phyloP scores from a whole-genome alignment of 2,329 filamentous ascomycete genomes.

The Esteya vermicola region DNA sequence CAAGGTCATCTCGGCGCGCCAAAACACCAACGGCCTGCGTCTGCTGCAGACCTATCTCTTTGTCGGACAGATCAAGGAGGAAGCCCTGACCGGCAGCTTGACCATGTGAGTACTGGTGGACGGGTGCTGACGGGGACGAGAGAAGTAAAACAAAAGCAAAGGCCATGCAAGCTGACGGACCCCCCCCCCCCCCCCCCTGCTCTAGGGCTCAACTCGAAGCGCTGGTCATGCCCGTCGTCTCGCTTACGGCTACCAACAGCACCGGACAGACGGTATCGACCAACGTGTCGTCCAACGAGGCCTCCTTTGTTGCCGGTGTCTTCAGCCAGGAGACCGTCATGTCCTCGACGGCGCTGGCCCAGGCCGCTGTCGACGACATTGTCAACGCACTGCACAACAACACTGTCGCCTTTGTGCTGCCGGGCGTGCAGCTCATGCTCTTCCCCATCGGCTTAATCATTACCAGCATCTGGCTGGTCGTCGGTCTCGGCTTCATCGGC shows the following conservation, averaged over 20 bases:
- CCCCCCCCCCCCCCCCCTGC: neutral
- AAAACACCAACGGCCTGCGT: slow-evolving; percentile 16
- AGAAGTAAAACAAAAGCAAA: too few species aligned
- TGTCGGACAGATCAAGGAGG: slow-evolving; percentile 50
- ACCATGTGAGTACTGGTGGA: slow-evolving; percentile 53
- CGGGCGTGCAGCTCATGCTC: slow-evolving; percentile 52
- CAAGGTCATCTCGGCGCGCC: slow-evolving; percentile 5
- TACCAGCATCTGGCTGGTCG: slow-evolving; percentile 43
- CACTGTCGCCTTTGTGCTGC: slow-evolving; percentile 51
- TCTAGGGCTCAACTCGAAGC: slow-evolving; percentile 42
- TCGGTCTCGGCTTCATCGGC: slow-evolving; percentile 43
- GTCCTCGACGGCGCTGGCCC: slow-evolving; percentile 33
- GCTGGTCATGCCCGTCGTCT: slow-evolving; percentile 54
- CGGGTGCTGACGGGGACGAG: too few species aligned
- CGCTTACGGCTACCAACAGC: slow-evolving; percentile 43
- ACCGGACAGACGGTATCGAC: slow-evolving; percentile 40
- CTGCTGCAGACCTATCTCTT: slow-evolving; percentile 53
- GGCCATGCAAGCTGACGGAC: neutral
- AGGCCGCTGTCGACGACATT: slow-evolving; percentile 33
- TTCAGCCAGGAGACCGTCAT: slow-evolving; percentile 45
- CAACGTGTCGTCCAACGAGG: slow-evolving; percentile 54
- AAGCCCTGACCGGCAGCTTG: slow-evolving; percentile 38
- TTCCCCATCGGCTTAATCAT: slow-evolving; percentile 58
- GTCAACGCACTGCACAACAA: slow-evolving; percentile 30
- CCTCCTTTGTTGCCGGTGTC: slow-evolving; percentile 55